Conservation (phyloP, 148 eudicot genomes). For the Fagopyrum esculentum region DNA sequence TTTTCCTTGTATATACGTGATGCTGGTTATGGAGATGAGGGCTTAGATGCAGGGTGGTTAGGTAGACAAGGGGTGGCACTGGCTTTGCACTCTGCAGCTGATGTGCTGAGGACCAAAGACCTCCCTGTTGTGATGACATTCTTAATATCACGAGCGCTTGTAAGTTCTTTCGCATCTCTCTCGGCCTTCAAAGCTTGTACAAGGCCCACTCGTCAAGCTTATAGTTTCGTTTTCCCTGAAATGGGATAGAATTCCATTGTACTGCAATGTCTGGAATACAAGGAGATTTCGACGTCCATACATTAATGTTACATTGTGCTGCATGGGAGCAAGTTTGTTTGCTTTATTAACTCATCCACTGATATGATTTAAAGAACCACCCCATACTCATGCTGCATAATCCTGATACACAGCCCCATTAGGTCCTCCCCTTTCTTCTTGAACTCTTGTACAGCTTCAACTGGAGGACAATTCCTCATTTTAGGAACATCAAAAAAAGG, state of each 20-base stretch:
- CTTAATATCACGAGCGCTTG: constrained; percentile 92
- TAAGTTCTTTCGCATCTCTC: constrained; percentile 24
- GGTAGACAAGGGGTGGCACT: constrained; percentile 97
- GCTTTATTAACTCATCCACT: neutral
- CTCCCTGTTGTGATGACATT: constrained; percentile 99
- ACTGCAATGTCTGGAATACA: neutral
- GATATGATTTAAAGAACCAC: neutral
- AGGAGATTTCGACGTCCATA: neutral
- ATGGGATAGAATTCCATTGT: neutral
- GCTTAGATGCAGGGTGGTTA: constrained; percentile 78
- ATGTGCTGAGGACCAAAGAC: constrained; percentile 87
- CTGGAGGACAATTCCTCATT: neutral
- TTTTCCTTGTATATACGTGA: constrained; percentile 87
- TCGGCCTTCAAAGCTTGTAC: neutral
- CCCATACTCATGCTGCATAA: neutral
- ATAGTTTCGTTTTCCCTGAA: neutral
- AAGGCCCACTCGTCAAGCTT: neutral
- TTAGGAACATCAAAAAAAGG: neutral
- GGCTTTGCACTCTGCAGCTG: constrained; percentile 79
- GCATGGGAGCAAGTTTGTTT: neutral
- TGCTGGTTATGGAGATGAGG: constrained; percentile 48
- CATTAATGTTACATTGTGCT: neutral
- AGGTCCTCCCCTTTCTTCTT: neutral
- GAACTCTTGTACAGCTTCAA: no score
- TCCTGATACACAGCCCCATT: neutral